Evolutionary conservation across 306 rosid genomes (phyloP).

Genomic region (Malus fusca): DNA sequence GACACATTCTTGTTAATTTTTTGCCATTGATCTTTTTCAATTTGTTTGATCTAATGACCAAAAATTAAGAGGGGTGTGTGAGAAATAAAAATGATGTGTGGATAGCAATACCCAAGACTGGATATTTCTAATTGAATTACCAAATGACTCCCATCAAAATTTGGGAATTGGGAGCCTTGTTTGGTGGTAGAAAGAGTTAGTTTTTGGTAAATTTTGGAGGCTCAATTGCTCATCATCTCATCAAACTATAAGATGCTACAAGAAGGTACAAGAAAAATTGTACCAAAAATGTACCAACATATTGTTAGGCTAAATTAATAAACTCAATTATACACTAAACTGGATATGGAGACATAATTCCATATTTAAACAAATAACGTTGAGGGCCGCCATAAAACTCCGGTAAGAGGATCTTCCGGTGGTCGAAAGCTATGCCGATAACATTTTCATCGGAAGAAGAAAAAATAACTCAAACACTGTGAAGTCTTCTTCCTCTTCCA

Average conservation of each 20-base stretch:
- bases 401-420: neutral
- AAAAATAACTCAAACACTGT: neutral
- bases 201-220: neutral
- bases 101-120: neutral
- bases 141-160: neutral
- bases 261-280: neutral
- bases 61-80: no score
- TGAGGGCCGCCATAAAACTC: neutral
- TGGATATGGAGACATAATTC: neutral
- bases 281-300: neutral
- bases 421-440: neutral
- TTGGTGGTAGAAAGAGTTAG: neutral
- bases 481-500: neutral
- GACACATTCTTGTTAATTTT: no score
- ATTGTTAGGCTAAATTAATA: neutral
- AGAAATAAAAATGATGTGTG: no score
- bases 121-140: neutral
- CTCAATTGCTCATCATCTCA: neutral
- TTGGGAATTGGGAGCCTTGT: neutral
- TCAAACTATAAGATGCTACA: neutral
- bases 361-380: neutral
- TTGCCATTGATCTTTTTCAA: no score
- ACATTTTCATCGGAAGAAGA: neutral
- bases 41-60: no score
- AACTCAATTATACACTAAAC: neutral